These are phyloP conservation scores for Coemansia reversa DNA, from an alignment of 192 early-diverging fungal genomes.

Conservation along the genomic window DNA sequence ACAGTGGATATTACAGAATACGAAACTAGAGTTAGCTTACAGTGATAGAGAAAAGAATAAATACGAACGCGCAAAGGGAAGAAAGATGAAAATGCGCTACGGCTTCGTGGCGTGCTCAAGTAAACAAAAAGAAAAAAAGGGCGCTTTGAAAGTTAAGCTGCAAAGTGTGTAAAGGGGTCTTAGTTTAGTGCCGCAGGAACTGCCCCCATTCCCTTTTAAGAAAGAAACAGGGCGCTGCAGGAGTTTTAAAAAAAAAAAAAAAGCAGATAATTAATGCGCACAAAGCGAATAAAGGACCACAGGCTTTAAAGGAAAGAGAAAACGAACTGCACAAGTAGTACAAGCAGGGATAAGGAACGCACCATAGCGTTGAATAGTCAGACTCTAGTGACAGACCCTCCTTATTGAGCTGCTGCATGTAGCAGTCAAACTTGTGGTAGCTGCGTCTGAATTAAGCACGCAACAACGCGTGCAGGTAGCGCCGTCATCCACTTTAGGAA, in stretches of 20 bases:
- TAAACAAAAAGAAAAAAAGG: conserved; percentile 7
- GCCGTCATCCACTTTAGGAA: not conserved
- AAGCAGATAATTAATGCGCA: conserved; percentile 5
- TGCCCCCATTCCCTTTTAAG: not conserved
- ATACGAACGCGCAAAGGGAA: conserved; percentile 1
- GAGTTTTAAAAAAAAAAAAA: conserved; percentile 7
- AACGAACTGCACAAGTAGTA: not conserved
- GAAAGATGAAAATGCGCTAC: conserved; percentile 1
- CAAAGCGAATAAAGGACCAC: not conserved
- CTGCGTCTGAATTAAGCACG: too few relatives aligned
- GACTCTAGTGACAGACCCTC: not conserved
- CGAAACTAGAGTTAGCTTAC: not conserved
- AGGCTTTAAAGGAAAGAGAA: not conserved
- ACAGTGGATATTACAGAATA: not conserved
- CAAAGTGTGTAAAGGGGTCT: not conserved
- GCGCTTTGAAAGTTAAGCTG: not conserved
- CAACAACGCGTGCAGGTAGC: not conserved
- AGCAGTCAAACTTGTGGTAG: not conserved
- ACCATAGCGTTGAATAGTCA: not conserved
- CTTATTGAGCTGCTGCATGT: not conserved
- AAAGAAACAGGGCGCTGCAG: conserved; percentile 7
- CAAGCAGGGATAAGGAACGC: not conserved
- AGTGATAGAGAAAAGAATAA: conserved; percentile 5
- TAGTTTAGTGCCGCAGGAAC: not conserved
- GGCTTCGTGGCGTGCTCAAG: not conserved